Conservation (phyloP, 2,329 filamentous ascomycete species). For the Fusarium sp. region DNA sequence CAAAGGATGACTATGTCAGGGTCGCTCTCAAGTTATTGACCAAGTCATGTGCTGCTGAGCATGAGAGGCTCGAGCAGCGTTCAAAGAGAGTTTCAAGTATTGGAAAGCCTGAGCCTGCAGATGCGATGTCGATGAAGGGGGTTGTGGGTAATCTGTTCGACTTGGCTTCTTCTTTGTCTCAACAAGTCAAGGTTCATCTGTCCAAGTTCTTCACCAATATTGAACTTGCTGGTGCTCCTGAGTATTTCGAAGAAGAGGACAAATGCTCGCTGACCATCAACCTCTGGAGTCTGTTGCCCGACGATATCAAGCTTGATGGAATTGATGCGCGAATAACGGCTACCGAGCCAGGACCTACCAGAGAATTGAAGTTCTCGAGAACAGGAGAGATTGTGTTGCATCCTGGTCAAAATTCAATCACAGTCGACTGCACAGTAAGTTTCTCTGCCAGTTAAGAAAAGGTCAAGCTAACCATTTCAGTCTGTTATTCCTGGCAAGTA, state of each 20-base stretch:
- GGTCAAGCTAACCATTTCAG: constrained; percentile 54
- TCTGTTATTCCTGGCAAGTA: constrained; percentile 78
- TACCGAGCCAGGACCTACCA: constrained; percentile 63
- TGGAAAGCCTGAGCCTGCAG: constrained; percentile 35
- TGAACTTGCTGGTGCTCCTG: constrained; percentile 73
- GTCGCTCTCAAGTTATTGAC: constrained; percentile 79
- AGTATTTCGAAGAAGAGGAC: constrained; percentile 77
- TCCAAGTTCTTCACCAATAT: constrained; percentile 79
- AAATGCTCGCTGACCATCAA: constrained; percentile 77
- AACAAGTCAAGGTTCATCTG: constrained; percentile 75
- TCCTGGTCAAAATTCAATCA: constrained; percentile 61
- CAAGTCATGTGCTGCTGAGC: constrained; percentile 70
- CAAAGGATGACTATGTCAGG: constrained; percentile 81
- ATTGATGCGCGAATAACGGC: constrained; percentile 72
- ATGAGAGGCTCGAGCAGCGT: constrained; percentile 57
- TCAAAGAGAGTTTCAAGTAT: constrained; percentile 41
- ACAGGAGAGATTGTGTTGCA: constrained; percentile 49
- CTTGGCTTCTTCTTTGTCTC: constrained; percentile 57
- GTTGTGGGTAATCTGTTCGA: constrained; percentile 61
- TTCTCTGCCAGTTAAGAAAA: background rate
- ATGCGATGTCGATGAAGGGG: constrained; percentile 57
- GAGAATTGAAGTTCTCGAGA: constrained; percentile 63
- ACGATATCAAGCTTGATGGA: constrained; percentile 73
- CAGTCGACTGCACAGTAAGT: constrained; percentile 53
- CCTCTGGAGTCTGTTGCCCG: constrained; percentile 77